phyloP scores from a whole-genome alignment of 306 rosid species.

The Bauhinia variegata region DNA sequence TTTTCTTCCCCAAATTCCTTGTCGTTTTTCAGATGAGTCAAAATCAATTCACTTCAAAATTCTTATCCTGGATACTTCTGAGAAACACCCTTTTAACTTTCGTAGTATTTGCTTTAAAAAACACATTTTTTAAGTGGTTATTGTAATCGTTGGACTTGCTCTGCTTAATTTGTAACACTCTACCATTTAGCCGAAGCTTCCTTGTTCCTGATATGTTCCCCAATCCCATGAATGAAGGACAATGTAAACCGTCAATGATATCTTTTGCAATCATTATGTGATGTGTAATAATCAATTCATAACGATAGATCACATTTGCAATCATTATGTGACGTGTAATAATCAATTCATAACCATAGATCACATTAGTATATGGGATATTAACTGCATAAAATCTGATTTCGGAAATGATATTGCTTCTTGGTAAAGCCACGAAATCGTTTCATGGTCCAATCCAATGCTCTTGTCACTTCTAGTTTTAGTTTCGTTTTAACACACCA shows the following conservation, averaged over 20 bases:
- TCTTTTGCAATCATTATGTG: too few relatives aligned
- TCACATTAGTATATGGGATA: too few relatives aligned
- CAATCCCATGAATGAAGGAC: too few relatives aligned
- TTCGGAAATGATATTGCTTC: background rate
- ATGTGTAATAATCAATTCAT: too few relatives aligned
- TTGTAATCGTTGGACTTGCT: background rate
- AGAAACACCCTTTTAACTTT: background rate
- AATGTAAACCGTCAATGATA: too few relatives aligned
- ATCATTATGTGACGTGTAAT: too few relatives aligned
- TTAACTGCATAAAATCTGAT: too few relatives aligned
- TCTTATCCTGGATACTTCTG: background rate
- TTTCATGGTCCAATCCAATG: constrained; percentile 24
- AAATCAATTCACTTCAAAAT: background rate
- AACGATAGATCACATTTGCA: too few relatives aligned
- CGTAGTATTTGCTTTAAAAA: background rate
- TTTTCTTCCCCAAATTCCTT: background rate
- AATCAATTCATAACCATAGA: too few relatives aligned
- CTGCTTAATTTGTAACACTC: too few relatives aligned
- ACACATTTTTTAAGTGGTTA: background rate
- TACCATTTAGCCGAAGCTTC: too few relatives aligned
- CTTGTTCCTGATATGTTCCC: too few relatives aligned
- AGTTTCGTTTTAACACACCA: background rate
- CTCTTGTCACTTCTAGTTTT: background rate
- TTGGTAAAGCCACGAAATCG: background rate
- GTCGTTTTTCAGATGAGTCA: background rate